These are phyloP conservation scores for Crucibulum parvulum DNA, from an alignment of 1,284 basidiomycete species.

Conservation along the genomic window DNA sequence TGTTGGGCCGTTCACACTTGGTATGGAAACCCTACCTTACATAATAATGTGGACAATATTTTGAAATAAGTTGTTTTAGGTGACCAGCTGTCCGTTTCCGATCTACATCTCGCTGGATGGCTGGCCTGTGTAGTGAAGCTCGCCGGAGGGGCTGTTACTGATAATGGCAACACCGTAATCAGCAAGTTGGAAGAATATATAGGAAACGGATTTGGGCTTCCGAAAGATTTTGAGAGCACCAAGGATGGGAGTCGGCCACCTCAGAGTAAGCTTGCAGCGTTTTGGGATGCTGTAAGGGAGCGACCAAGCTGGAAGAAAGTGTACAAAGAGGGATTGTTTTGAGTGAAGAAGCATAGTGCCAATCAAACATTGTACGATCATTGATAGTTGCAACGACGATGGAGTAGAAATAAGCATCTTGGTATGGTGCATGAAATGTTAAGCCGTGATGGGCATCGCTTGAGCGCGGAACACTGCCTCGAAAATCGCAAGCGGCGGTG, in stretches of 20 bases:
- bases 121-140: constrained; percentile 67
- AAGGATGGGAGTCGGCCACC: constrained; percentile 19
- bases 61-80: constrained; percentile 46
- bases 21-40: constrained; percentile 35
- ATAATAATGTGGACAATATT: constrained; percentile 19
- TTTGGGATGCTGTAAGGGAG: constrained; percentile 74
- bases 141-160: constrained; percentile 54
- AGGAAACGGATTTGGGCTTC: constrained; percentile 51
- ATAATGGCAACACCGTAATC: constrained; percentile 57
- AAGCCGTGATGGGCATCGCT: too few species aligned
- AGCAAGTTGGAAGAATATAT: constrained; percentile 58
- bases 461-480: too few species aligned
- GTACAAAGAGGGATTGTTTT: constrained; percentile 58
- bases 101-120: constrained; percentile 85
- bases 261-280: constrained; percentile 53
- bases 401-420: too few species aligned
- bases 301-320: constrained; percentile 76
- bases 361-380: neutral
- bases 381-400: neutral
- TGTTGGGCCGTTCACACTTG: constrained; percentile 76
- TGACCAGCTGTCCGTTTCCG: constrained; percentile 81
- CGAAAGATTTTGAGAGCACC: constrained; percentile 44
- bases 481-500: neutral
- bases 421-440: too few species aligned
- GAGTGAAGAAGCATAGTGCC: constrained; percentile 3